Base-by-base conservation (phyloP, 352 stramenopile species). In the Phytophthora vignae region DNA sequence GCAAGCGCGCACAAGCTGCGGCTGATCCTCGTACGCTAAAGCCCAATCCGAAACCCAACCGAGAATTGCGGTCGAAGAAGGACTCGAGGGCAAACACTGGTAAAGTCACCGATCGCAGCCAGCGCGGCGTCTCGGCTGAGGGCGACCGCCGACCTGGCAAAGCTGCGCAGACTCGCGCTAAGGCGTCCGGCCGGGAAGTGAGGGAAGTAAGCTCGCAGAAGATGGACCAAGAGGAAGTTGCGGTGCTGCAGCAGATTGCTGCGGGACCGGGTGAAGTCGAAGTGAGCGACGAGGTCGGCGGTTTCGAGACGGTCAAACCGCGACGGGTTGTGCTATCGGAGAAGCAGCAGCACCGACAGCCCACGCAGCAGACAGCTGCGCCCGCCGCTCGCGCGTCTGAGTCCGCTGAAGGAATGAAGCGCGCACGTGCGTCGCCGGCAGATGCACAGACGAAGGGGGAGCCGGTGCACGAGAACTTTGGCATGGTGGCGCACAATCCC, bases 281-380 rank as follows among this genome's bases (percentile, higher is more conserved):
- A 14, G 46, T 62, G 17, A 56, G 17, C 17, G 21, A n/a, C 3
- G 44, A 72, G 49, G 44, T 66, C 12, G 48, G 57, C 14, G 69
- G 55, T 3, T 79, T 79, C 49, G 55, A 77, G 66, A 79, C 76
- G 4, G 66, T 71, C 66, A 77, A 77, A 60, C 69, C 73, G 12
- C 69, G 69, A 12, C 76, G 69, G 17, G 42, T 60, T 7, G 56
- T 73, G 27, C 33, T 77, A 42, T 64, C 22, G 2, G 69, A 81
- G 46, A 81, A 77, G 46, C 75, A 77, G 36, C 59, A 69, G n/a
- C 46, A 55, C 46, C 69, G 63, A 9, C 56, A 81, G 27, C 52
- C 64, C 22, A 60, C 19, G 8, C 53, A 42, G 36, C 44, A 42
- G 36, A 44, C 58, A 70, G 29, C 27, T 67, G 63, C 38, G 12